Evolutionary conservation across 352 stramenopile genomes (phyloP).

Genomic region (Blastocystis hominis): DNA sequence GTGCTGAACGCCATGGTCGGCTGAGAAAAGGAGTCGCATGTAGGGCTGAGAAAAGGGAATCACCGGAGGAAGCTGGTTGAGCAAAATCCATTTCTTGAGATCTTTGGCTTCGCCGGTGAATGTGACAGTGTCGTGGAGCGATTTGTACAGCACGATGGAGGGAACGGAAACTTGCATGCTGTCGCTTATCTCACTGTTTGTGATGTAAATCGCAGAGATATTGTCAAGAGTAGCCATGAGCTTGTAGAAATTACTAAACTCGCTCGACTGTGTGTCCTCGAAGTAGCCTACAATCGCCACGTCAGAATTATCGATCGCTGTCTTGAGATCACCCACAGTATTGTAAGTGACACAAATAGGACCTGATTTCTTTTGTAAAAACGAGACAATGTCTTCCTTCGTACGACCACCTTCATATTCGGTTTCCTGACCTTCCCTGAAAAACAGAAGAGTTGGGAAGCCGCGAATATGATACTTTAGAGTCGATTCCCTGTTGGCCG

Average conservation of each 20-base stretch:
- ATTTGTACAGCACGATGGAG: not conserved
- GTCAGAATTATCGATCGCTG: not conserved
- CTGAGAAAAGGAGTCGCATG: not conserved
- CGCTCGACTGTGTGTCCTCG: not conserved
- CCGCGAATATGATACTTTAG: not conserved
- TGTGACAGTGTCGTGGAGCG: not conserved
- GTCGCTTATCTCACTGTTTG: not conserved
- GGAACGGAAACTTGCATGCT: not conserved
- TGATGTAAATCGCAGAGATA: not conserved
- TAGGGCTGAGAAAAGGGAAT: not conserved
- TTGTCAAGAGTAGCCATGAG: not conserved
- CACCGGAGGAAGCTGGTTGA: not conserved
- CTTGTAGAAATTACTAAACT: not conserved
- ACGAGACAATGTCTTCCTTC: not conserved
- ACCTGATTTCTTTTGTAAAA: not conserved
- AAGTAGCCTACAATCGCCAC: not conserved
- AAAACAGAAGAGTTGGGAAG: conserved; percentile 40
- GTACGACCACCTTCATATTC: not conserved
- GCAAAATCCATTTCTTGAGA: not conserved
- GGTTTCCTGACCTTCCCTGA: not conserved
- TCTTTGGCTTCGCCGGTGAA: not conserved
- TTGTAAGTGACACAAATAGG: not conserved
- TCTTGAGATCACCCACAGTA: not conserved
- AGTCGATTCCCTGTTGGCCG: not conserved
- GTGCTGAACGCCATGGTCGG: not conserved